These are phyloP conservation scores for Trifolium dubium DNA, from an alignment of 306 rosid genomes.

Conservation along the genomic window DNA sequence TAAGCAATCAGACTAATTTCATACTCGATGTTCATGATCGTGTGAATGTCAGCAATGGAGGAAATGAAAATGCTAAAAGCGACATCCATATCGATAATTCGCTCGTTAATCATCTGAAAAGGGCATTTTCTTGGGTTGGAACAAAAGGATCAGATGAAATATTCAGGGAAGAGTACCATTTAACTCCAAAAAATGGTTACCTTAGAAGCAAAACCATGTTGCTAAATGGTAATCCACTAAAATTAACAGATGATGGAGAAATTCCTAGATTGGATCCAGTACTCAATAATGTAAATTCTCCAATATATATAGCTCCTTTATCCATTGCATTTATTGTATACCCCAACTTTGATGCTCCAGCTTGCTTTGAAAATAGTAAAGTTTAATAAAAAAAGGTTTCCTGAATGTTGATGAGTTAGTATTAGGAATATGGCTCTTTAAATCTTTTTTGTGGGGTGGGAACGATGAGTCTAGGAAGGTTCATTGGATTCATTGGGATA, in stretches of 20 bases:
- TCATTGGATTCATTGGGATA: too few species aligned
- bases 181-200: slow-evolving; percentile 66
- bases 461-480: too few species aligned
- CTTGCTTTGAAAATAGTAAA: slow-evolving; percentile 43
- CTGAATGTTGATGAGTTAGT: slow-evolving; percentile 21
- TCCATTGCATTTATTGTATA: slow-evolving; percentile 56
- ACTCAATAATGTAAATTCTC: slow-evolving; percentile 46
- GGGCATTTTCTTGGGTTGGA: slow-evolving; percentile 81
- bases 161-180: slow-evolving; percentile 82
- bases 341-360: slow-evolving; percentile 58
- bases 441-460: too few species aligned
- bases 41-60: slow-evolving; percentile 37
- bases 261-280: slow-evolving; percentile 71
- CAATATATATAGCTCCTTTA: slow-evolving; percentile 51
- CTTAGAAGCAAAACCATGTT: slow-evolving; percentile 68
- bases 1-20: slow-evolving; percentile 80
- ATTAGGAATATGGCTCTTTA: slow-evolving; percentile 18
- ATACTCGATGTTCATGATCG: slow-evolving; percentile 46
- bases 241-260: slow-evolving; percentile 62
- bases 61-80: slow-evolving; percentile 25
- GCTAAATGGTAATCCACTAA: slow-evolving; percentile 72
- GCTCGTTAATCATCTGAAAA: slow-evolving; percentile 58
- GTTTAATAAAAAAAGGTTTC: slow-evolving; percentile 6
- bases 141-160: slow-evolving; percentile 60
- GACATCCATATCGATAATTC: slow-evolving; percentile 40